Conservation (phyloP, 257 asterid genomes). For the Scutellaria galericulata region DNA sequence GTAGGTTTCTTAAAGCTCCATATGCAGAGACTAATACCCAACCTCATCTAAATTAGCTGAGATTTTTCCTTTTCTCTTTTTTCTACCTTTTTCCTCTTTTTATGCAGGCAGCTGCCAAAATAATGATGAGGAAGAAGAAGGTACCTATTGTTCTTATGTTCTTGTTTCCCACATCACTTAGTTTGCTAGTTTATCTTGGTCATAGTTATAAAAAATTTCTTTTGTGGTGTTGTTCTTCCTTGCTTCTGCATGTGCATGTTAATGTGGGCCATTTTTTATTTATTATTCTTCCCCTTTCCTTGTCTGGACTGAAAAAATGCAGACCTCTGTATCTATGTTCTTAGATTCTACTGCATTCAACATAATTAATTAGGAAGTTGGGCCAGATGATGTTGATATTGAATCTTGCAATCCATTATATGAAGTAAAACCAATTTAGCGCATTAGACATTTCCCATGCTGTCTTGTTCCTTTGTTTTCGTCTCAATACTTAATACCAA, state of each 20-base stretch:
- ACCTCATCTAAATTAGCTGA: slow-evolving; percentile 27
- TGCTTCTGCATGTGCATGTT: neutral
- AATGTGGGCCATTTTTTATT: neutral
- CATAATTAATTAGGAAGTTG: neutral
- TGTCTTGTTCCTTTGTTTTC: slow-evolving; percentile 7
- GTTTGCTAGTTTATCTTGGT: slow-evolving; percentile 12
- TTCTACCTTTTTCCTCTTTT: neutral
- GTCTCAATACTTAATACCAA: neutral
- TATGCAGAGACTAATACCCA: neutral
- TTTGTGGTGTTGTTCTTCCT: neutral
- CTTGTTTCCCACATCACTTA: slow-evolving; percentile 10
- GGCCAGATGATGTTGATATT: neutral
- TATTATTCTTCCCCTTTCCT: neutral
- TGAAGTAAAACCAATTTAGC: neutral
- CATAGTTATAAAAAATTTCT: neutral
- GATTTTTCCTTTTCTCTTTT: neutral
- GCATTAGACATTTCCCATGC: neutral
- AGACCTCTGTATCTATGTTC: neutral
- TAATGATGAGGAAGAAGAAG: slow-evolving; percentile 97
- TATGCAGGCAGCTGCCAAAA: slow-evolving; percentile 89
- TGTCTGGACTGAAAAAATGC: neutral
- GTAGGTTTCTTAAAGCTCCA: slow-evolving; percentile 41
- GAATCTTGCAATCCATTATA: slow-evolving; percentile 4
- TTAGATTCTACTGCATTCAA: neutral
- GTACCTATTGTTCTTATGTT: slow-evolving; percentile 39